Evolutionary conservation across 345 rosid genomes (phyloP), one percentile per base, ranked within the genome.

Genomic region (Eutrema japonicum): DNA sequence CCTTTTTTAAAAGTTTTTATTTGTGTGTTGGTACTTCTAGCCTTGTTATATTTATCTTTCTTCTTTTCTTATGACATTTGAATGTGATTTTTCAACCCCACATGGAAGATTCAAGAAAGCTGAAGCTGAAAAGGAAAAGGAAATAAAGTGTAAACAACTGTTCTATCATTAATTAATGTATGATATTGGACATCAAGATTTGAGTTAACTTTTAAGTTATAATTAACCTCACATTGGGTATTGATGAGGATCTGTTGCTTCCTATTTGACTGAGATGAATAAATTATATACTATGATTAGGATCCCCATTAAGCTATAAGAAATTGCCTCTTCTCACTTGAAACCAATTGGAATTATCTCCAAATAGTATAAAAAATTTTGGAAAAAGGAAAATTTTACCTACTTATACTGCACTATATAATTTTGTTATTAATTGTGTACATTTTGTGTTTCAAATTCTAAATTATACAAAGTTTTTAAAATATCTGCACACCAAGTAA

Each of bases 1-100:
- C 65, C 54, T 58, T 47, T 68, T 43, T 52, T 14, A 11, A 52
- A 52, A 6, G 14, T 73, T 50, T 56, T 45, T 12, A 18, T 52
- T 60, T 10, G 51, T 58, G 61, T 49, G 47, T 13, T 53, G 30
- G 38, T 72, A 14, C 22, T 32, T 45, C 4, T 46, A 32, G 5
- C 42, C 2, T 22, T 29, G 4, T 54, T 42, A 14, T 55, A 13
- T 40, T 67, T 56, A 45, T 40, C 1, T 51, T 30, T 51, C 67
- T 60, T 41, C 7, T 47, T 70, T 38, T 71, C 29, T 37, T 37
- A 16, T 52, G 27, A 52, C 7, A 62, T 42, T 13, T 10, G 70
- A 64, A 27, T 63, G 9, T 55, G 71, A 55, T 53, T 43, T 64
- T 64, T 30, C 40, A 73, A 53, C 71, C 57, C 71, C 77, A 64